These are phyloP conservation scores for Beta corolliflora DNA, from an alignment of 179 eudicot genomes.

Conservation along the genomic window DNA sequence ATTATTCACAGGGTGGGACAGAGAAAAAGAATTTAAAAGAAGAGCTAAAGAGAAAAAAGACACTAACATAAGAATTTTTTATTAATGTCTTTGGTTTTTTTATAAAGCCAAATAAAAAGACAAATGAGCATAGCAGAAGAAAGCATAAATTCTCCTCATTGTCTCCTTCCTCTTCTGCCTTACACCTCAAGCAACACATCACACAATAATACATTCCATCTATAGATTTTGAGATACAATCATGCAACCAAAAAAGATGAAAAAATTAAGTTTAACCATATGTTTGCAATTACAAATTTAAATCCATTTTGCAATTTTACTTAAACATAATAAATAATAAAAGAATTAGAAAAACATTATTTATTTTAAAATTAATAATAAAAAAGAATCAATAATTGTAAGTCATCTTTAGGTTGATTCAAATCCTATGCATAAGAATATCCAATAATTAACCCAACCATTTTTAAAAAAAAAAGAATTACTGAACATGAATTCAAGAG, in stretches of 20 bases:
- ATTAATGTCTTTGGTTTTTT: slow-evolving; percentile 5
- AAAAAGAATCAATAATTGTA: too few species aligned
- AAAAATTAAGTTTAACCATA: neutral
- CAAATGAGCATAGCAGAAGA: slow-evolving; percentile 14
- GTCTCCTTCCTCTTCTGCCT: slow-evolving; percentile 23
- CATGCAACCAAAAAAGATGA: neutral
- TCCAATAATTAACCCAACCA: too few species aligned
- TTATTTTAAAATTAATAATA: too few species aligned
- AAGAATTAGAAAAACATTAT: too few species aligned
- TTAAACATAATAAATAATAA: too few species aligned
- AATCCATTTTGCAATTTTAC: neutral
- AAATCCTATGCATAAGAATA: too few species aligned
- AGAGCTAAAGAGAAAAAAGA: neutral
- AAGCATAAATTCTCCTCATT: slow-evolving; percentile 13
- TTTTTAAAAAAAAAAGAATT: too few species aligned
- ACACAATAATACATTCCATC: neutral
- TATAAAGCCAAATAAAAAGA: slow-evolving; percentile 2
- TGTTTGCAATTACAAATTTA: too few species aligned
- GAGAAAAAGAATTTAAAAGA: neutral
- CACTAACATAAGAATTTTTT: neutral
- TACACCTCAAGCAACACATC: slow-evolving; percentile 20
- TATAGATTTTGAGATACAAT: neutral
- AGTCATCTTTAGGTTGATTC: too few species aligned
- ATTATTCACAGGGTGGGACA: too few species aligned
- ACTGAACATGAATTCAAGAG: neutral